phyloP scores from a whole-genome alignment of 305 asterid genomes.

The Vinca major region DNA sequence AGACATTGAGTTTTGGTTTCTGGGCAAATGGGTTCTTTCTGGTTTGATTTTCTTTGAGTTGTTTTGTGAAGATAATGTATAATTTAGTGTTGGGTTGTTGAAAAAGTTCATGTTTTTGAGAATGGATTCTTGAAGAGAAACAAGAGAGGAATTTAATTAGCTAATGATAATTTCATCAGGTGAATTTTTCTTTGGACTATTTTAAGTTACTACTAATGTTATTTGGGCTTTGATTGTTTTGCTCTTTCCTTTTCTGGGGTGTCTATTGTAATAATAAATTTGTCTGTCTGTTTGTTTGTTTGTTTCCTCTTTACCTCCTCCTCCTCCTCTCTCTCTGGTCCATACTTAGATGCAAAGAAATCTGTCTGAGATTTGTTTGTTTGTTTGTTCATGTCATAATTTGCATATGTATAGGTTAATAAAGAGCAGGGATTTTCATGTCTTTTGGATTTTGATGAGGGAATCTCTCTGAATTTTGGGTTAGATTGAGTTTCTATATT shows the following conservation, averaged over 20 bases:
- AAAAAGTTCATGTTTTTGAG: neutral
- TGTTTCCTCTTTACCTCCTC: neutral
- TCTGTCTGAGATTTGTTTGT: neutral
- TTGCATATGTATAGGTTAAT: neutral
- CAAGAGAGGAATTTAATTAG: neutral
- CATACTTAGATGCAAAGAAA: neutral
- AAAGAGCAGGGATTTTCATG: neutral
- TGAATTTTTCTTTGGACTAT: neutral
- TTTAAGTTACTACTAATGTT: neutral
- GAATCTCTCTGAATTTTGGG: neutral
- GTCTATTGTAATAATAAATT: neutral
- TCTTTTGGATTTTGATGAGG: neutral
- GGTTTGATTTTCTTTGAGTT: neutral
- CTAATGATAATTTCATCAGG: neutral
- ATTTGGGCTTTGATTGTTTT: slow-evolving; percentile 11
- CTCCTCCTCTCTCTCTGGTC: neutral
- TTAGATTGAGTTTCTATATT: no score
- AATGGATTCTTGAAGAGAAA: slow-evolving; percentile 10
- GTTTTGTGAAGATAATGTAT: neutral
- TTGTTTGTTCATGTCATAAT: neutral
- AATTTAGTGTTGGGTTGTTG: slow-evolving; percentile 5
- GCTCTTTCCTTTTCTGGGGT: slow-evolving; percentile 11
- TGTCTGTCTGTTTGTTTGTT: slow-evolving; percentile 7
- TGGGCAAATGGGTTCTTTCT: slow-evolving; percentile 8
- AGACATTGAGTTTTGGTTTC: neutral